phyloP scores from a whole-genome alignment of 2,329 filamentous ascomycete genomes.

The Sporothrix euskadiensis region DNA sequence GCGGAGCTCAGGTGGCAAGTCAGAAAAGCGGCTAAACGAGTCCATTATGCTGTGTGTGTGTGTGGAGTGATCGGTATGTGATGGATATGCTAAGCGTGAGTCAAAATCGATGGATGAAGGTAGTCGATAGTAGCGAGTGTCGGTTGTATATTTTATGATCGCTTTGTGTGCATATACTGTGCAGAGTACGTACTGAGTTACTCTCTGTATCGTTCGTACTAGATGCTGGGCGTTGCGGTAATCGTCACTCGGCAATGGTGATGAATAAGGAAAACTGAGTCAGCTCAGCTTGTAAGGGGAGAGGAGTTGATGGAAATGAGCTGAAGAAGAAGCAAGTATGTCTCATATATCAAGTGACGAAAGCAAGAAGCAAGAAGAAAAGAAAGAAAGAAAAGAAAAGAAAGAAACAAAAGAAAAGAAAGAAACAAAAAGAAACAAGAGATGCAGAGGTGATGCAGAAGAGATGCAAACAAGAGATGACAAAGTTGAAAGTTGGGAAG shows the following conservation, averaged over 20 bases:
- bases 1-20: constrained; percentile 45
- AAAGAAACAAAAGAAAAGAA: not conserved
- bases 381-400: not conserved
- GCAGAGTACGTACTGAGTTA: not conserved
- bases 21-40: constrained; percentile 40
- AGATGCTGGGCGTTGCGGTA: not conserved
- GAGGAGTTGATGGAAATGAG: not conserved
- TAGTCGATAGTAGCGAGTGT: not conserved
- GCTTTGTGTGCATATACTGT: not conserved
- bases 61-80: not conserved
- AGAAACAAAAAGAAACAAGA: not conserved
- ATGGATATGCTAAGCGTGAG: not conserved
- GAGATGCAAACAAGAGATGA: not conserved
- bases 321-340: not conserved
- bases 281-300: not conserved
- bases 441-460: not conserved
- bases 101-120: not conserved
- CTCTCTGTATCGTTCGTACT: not conserved
- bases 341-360: not conserved
- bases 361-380: not conserved
- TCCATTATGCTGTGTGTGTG: constrained; percentile 4
- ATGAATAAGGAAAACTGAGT: constrained; percentile 5
- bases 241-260: not conserved
- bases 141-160: not conserved
- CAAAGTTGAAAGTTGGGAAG: not conserved